These are phyloP conservation scores for Acanthamoeba lenticulata DNA, from an alignment of 208 protist genomes.

Conservation along the genomic window DNA sequence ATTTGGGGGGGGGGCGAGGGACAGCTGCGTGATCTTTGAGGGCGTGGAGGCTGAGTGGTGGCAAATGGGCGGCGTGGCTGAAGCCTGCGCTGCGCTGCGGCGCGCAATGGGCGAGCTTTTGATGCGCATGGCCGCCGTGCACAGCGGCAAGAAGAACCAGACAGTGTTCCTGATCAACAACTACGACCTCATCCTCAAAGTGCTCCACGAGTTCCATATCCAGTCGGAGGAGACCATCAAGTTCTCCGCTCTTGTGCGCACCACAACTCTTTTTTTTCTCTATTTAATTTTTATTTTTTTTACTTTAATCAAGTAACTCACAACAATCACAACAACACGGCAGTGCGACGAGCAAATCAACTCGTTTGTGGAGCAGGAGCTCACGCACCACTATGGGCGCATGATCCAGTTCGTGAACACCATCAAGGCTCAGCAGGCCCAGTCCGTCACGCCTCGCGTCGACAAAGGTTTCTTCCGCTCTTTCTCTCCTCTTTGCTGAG, in stretches of 20 bases:
- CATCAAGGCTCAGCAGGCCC: neutral
- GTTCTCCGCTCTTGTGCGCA: neutral
- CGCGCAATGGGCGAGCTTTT: neutral
- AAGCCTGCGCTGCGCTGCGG: neutral
- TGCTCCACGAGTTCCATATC: neutral
- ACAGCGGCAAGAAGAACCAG: constrained; percentile 4
- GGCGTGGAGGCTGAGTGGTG: constrained; percentile 15
- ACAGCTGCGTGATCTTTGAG: neutral
- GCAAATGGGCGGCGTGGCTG: neutral
- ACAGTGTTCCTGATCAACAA: constrained; percentile 62
- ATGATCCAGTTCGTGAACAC: constrained; percentile 27
- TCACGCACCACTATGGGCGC: constrained; percentile 23
- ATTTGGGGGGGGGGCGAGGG: too few species aligned
- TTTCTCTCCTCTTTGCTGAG: neutral
- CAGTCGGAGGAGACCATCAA: constrained; percentile 4
- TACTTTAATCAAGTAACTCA: too few species aligned
- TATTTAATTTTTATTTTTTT: neutral
- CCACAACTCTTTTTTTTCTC: neutral
- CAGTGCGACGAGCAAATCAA: neutral
- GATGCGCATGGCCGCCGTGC: neutral
- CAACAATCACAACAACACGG: neutral
- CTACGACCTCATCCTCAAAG: constrained; percentile 47
- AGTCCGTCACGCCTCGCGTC: neutral
- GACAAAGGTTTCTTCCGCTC: neutral
- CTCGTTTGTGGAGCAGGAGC: constrained; percentile 20